Percentiles rank a stretch among this genome's conserved stretches.
phyloP scores from a whole-genome alignment of 495 filamentous ascomycete species.

The Neurospora cerealis region DNA sequence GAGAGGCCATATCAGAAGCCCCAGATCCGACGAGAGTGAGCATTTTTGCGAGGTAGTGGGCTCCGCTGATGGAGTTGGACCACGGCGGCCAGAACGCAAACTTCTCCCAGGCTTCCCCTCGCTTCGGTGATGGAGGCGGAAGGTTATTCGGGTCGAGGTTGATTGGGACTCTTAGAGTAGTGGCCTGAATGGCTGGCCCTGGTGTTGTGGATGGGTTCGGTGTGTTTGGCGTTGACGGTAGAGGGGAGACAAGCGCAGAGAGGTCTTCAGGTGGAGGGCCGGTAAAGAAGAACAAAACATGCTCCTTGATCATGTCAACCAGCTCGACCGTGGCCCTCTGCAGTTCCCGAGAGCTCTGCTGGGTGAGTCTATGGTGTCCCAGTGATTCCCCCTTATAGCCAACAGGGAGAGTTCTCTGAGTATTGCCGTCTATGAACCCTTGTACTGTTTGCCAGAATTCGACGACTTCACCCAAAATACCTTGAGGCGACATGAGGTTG shows the following conservation, averaged over 20 bases:
- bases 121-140: conserved; percentile 64
- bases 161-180: conserved; percentile 52
- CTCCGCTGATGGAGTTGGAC: conserved; percentile 79
- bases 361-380: conserved; percentile 72
- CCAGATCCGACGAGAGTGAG: conserved; percentile 71
- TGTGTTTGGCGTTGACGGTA: conserved; percentile 60
- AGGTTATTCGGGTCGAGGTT: conserved; percentile 66
- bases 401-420: conserved; percentile 67
- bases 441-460: conserved; percentile 92
- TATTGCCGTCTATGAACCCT: conserved; percentile 79
- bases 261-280: conserved; percentile 86
- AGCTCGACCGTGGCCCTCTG: conserved; percentile 72
- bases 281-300: conserved; percentile 70
- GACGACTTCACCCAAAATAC: conserved; percentile 77
- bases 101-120: conserved; percentile 80
- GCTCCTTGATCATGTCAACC: conserved; percentile 69
- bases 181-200: conserved; percentile 1
- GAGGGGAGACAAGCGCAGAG: conserved; percentile 70
- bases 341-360: conserved; percentile 57
- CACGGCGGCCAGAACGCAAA: conserved; percentile 95
- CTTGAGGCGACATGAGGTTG: conserved; percentile 60
- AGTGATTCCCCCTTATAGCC: conserved; percentile 78
- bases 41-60: conserved; percentile 75
- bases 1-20: conserved; percentile 73
- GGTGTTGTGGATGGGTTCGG: conserved; percentile 45